Conservation (phyloP, 2,329 filamentous ascomycete genomes). For the Gyromitra esculenta region DNA sequence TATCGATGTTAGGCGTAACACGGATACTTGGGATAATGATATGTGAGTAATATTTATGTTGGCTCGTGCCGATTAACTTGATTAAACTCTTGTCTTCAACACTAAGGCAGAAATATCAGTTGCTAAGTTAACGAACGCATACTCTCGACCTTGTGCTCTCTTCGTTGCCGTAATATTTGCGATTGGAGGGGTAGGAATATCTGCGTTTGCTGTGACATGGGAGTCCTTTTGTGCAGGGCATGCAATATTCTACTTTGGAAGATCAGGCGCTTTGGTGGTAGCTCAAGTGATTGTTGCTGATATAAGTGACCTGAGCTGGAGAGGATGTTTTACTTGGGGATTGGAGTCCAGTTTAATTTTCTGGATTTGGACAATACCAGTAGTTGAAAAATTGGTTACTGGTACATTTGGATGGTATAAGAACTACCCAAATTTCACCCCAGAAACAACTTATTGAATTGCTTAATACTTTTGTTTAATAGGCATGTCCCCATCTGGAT, state of each 20-base stretch:
- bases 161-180: conserved; percentile 35
- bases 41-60: conserved; percentile 26
- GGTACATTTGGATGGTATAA: conserved; percentile 39
- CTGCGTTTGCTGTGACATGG: conserved; percentile 33
- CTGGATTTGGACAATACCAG: conserved; percentile 34
- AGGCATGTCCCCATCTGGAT: conserved; percentile 46
- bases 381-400: conserved; percentile 19
- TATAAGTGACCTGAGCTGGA: conserved; percentile 44
- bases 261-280: conserved; percentile 32
- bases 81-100: background rate
- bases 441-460: background rate
- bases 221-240: conserved; percentile 40
- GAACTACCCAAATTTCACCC: background rate
- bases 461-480: background rate
- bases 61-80: background rate
- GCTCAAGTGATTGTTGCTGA: conserved; percentile 47
- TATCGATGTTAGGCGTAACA: conserved; percentile 36
- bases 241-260: conserved; percentile 30
- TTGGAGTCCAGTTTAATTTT: conserved; percentile 20
- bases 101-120: conserved; percentile 20
- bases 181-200: conserved; percentile 22
- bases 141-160: conserved; percentile 37
- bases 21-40: conserved; percentile 32
- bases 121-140: conserved; percentile 43
- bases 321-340: conserved; percentile 39